A percentile compares a stretch with the other conserved stretches of the same genome.
phyloP scores from a whole-genome alignment of 2,329 filamentous ascomycete species.

The Periconia sp. region DNA sequence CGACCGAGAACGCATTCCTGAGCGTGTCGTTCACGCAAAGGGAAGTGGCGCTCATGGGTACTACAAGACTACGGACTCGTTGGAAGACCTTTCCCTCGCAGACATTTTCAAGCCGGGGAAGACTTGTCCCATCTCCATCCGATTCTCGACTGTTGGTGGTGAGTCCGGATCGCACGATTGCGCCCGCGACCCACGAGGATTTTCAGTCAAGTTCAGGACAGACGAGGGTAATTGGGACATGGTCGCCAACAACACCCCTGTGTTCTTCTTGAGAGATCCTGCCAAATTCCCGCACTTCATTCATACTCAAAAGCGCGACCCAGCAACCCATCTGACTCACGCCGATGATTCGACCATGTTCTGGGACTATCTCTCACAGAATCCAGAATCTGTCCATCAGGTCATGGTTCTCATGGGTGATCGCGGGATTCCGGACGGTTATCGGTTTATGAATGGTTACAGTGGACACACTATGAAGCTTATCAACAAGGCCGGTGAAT shows the following conservation, averaged over 20 bases:
- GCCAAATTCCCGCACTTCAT: conserved; percentile 77
- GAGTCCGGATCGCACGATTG: conserved; percentile 75
- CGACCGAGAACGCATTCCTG: conserved; percentile 57
- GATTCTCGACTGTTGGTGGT: conserved; percentile 79
- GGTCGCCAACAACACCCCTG: conserved; percentile 75
- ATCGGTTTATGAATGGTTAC: conserved; percentile 63
- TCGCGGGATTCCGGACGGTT: conserved; percentile 61
- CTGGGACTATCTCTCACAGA: conserved; percentile 66
- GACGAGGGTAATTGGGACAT: conserved; percentile 77
- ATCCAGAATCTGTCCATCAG: conserved; percentile 61
- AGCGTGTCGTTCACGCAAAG: conserved; percentile 59
- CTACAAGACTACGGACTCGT: conserved; percentile 54
- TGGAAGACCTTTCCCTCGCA: conserved; percentile 54
- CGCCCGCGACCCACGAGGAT: conserved; percentile 74
- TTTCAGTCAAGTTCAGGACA: conserved; percentile 75
- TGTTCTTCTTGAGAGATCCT: conserved; percentile 78
- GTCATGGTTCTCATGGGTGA: conserved; percentile 62
- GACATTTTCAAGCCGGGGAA: conserved; percentile 67
- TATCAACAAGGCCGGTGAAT: conserved; percentile 59
- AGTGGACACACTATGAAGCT: conserved; percentile 60
- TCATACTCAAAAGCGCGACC: conserved; percentile 77
- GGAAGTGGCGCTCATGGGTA: conserved; percentile 57
- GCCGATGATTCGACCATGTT: conserved; percentile 70
- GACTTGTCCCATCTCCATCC: conserved; percentile 69
- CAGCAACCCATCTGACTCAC: conserved; percentile 71